Evolutionary conservation across 306 rosid species (phyloP).

Genomic region (Cucumis hystrix): DNA sequence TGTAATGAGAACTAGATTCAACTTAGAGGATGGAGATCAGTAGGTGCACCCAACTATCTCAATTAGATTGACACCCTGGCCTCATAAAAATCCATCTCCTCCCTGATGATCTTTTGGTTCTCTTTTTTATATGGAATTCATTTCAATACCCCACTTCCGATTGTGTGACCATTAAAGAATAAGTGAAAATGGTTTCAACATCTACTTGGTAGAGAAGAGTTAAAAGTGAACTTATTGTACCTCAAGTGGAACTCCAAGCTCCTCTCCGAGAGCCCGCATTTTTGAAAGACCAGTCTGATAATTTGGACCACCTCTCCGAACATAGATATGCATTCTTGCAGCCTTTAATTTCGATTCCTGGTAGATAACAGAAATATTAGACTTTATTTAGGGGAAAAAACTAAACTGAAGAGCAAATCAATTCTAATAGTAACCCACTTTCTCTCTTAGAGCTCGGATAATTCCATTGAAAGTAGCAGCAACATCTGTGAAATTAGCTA

Average conservation of each 20-base stretch:
- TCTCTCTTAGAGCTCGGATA: constrained; percentile 65
- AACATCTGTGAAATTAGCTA: constrained; percentile 84
- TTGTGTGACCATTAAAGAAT: background rate
- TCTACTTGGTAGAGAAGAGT: background rate
- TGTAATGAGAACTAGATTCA: too few species aligned
- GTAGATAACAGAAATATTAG: background rate
- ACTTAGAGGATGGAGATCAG: too few species aligned
- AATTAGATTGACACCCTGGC: background rate
- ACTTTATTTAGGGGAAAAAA: background rate
- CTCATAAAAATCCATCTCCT: background rate
- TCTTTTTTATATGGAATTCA: background rate
- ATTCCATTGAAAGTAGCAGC: constrained; percentile 82
- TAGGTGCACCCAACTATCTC: too few species aligned
- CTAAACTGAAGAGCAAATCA: background rate
- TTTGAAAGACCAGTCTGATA: constrained; percentile 66
- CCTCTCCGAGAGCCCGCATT: constrained; percentile 71
- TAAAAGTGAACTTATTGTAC: constrained; percentile 17
- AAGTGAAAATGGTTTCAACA: background rate
- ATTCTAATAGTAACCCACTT: constrained; percentile 22
- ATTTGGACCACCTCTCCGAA: constrained; percentile 89
- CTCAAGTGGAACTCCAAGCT: constrained; percentile 72
- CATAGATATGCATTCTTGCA: constrained; percentile 64
- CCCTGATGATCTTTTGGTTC: background rate
- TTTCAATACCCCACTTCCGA: background rate
- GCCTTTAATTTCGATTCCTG: constrained; percentile 75